phyloP scores from a whole-genome alignment of 805 yeast genomes.

The Nakazawaea ishiwadae region DNA sequence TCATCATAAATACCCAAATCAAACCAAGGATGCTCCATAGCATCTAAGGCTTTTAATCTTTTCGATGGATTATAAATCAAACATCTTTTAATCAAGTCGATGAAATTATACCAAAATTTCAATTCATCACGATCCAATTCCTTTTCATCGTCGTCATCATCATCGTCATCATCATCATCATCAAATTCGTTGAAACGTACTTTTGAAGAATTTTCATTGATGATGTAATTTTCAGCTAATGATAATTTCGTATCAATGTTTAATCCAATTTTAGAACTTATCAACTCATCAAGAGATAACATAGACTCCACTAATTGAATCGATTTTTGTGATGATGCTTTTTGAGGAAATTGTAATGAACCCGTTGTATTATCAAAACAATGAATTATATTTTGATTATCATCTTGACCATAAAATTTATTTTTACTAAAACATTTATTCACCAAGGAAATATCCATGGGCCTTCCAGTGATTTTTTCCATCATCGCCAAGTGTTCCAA shows the following conservation, averaged over 20 bases:
- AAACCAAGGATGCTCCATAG: conserved; percentile 72
- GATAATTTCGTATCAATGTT: conserved; percentile 19
- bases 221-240: conserved; percentile 18
- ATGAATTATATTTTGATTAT: conserved; percentile 17
- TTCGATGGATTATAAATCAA: conserved; percentile 46
- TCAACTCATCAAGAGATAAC: conserved; percentile 20
- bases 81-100: conserved; percentile 44
- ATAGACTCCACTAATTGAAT: conserved; percentile 32
- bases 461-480: conserved; percentile 67
- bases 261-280: conserved; percentile 26
- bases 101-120: conserved; percentile 79
- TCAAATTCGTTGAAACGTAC: no score
- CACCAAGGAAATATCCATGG: conserved; percentile 36
- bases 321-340: conserved; percentile 29
- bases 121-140: conserved; percentile 51
- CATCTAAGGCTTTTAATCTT: conserved; percentile 49
- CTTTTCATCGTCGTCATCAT: background rate
- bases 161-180: background rate
- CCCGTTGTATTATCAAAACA: conserved; percentile 27
- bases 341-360: conserved; percentile 28
- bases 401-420: conserved; percentile 16
- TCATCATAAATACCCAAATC: conserved; percentile 55
- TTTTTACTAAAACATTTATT: conserved; percentile 23
- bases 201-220: conserved; percentile 12
- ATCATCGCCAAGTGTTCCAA: conserved; percentile 93